Conservation (phyloP, 176 grass and related monocot genomes). For the Carex pumila region DNA sequence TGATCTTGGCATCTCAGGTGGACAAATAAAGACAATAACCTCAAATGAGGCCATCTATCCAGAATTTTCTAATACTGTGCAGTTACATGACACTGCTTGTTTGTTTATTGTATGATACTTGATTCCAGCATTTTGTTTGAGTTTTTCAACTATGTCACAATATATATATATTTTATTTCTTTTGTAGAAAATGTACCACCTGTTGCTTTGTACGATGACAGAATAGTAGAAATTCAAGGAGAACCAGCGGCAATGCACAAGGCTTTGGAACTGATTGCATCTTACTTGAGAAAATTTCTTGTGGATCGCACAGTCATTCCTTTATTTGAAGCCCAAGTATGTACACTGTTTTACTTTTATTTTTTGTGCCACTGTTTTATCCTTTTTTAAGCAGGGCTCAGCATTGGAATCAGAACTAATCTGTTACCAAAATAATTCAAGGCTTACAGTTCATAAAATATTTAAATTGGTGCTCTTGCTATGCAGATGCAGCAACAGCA, state of each 20-base stretch:
- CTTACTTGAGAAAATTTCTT: constrained; percentile 91
- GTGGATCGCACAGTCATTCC: constrained; percentile 92
- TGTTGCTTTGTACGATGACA: constrained; percentile 85
- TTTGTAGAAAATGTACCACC: constrained; percentile 79
- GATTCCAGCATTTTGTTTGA: background rate
- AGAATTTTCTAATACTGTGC: background rate
- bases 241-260: constrained; percentile 74
- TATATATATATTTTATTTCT: background rate
- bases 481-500: constrained; percentile 54
- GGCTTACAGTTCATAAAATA: background rate
- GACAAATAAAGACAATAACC: background rate
- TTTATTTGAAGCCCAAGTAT: constrained; percentile 77
- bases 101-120: background rate
- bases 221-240: constrained; percentile 98
- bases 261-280: constrained; percentile 83
- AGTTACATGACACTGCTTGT: background rate
- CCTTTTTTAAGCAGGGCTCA: constrained; percentile 1
- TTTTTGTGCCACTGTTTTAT: background rate
- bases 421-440: background rate
- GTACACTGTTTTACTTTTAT: constrained; percentile 4
- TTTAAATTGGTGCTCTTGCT: background rate
- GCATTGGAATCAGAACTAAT: background rate
- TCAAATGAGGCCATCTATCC: background rate
- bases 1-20: background rate
- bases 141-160: background rate